phyloP scores from a whole-genome alignment of 2,329 filamentous ascomycete genomes.

The Venturia pyrina region DNA sequence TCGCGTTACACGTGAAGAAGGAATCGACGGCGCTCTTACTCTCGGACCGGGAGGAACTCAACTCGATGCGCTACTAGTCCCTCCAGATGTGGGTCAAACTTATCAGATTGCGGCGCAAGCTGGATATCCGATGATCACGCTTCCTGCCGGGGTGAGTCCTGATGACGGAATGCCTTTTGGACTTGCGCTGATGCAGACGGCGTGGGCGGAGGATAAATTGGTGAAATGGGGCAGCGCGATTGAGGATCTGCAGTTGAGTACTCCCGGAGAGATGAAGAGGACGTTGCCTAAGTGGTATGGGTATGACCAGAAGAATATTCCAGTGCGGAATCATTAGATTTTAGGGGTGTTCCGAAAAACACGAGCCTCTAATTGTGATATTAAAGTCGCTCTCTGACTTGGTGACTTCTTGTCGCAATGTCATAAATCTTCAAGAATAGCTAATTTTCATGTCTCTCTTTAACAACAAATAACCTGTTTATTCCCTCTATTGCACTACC shows the following conservation, averaged over 20 bases:
- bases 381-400: no score
- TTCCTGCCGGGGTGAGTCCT: slow-evolving; percentile 48
- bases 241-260: slow-evolving; percentile 26
- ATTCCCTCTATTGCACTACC: no score
- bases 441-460: no score
- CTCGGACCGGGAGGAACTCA: slow-evolving; percentile 28
- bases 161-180: slow-evolving; percentile 36
- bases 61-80: slow-evolving; percentile 39
- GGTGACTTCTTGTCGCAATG: no score
- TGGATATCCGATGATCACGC: slow-evolving; percentile 61
- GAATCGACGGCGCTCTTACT: slow-evolving; percentile 57
- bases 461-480: no score
- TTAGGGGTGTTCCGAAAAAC: no score
- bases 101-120: slow-evolving; percentile 56
- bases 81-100: background rate
- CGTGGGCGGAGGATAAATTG: slow-evolving; percentile 48
- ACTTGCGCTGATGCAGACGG: slow-evolving; percentile 43
- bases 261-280: slow-evolving; percentile 16
- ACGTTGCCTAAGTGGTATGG: slow-evolving; percentile 28
- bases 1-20: slow-evolving; percentile 49
- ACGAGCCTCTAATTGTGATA: no score
- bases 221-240: slow-evolving; percentile 48
- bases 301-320: slow-evolving; percentile 30
- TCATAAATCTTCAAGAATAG: no score
- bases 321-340: slow-evolving; percentile 18